Conservation (phyloP, 768 basidiomycete genomes). For the Gloeostereum incarnatum region DNA sequence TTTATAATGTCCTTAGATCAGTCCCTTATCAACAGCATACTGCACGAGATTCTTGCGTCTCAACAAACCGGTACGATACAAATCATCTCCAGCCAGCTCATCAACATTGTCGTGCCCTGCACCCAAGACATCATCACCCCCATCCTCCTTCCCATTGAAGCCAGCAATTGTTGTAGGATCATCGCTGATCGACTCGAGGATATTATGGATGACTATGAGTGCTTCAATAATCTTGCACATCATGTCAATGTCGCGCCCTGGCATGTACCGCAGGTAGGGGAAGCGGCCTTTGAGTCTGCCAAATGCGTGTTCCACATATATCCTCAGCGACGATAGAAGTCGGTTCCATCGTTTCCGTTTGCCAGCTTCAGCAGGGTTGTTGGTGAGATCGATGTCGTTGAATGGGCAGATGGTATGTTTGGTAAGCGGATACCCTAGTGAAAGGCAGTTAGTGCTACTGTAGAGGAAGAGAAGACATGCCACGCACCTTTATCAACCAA, state of each 20-base stretch:
- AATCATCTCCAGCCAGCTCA: constrained; percentile 6
- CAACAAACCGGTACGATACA: constrained; percentile 10
- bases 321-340: background rate
- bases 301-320: constrained; percentile 4
- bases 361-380: background rate
- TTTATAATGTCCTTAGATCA: background rate
- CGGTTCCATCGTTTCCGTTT: background rate
- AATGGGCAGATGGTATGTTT: constrained; percentile 1
- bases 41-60: constrained; percentile 9
- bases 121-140: background rate
- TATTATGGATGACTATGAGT: constrained; percentile 7
- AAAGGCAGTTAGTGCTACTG: constrained; percentile 8
- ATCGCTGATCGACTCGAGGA: constrained; percentile 4
- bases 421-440: constrained; percentile 2
- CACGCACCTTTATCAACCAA: constrained; percentile 2
- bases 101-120: background rate
- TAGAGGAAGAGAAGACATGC: constrained; percentile 3
- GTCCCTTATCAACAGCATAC: background rate
- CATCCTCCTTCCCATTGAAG: constrained; percentile 10
- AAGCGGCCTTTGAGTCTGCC: constrained; percentile 4
- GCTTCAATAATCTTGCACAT: constrained; percentile 6
- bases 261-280: constrained; percentile 6
- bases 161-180: constrained; percentile 7
- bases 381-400: constrained; percentile 1
- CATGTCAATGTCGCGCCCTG: constrained; percentile 4